A percentile compares a stretch with the other conserved stretches of the same genome.
Evolutionary conservation across 495 filamentous ascomycete genomes (phyloP).

Genomic region (Podospora fimiseda): DNA sequence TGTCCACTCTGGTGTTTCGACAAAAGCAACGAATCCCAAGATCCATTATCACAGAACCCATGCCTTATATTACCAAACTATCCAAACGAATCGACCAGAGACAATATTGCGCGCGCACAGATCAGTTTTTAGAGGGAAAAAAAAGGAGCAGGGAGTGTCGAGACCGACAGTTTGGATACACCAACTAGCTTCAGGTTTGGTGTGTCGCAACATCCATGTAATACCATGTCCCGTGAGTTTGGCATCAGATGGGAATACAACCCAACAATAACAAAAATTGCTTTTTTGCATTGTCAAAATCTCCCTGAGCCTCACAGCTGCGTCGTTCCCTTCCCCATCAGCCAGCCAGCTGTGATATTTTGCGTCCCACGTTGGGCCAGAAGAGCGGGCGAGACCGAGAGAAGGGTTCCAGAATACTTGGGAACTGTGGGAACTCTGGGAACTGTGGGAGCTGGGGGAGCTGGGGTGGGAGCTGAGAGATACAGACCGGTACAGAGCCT

Average conservation of each 20-base stretch:
- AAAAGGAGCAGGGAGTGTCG: background rate
- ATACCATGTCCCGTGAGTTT: background rate
- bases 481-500: background rate
- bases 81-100: background rate
- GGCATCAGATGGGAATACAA: background rate
- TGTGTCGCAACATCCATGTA: background rate
- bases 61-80: background rate
- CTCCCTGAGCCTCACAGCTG: background rate
- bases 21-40: background rate
- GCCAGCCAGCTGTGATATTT: background rate
- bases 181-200: background rate
- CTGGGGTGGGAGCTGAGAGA: no score
- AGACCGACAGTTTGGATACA: slow-evolving; percentile 1
- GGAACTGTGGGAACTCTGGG: no score
- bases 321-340: background rate
- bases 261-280: background rate
- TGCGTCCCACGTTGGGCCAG: background rate
- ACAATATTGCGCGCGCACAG: slow-evolving; percentile 1
- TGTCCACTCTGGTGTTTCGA: slow-evolving; percentile 1
- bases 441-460: no score
- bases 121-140: no score
- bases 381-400: no score
- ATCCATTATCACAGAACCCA: background rate
- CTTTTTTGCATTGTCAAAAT: background rate
- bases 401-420: no score